Percentiles rank a stretch among this genome's conserved stretches.
phyloP scores from a whole-genome alignment of 306 rosid species.

The Macrotyloma uniflorum region DNA sequence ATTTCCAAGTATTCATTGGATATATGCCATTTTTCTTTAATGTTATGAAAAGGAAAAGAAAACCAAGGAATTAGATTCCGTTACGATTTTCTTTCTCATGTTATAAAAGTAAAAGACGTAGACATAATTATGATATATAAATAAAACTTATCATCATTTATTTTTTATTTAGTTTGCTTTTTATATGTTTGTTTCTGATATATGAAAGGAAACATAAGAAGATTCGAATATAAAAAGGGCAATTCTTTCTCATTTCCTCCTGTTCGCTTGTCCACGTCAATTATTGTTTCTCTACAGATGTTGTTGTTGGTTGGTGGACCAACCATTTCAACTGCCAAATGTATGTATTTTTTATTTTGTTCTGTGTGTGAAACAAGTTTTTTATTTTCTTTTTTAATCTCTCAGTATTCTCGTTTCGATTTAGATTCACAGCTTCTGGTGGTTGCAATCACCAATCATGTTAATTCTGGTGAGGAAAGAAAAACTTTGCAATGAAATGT shows the following conservation, averaged over 20 bases:
- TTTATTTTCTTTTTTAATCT: background rate
- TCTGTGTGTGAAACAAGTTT: background rate
- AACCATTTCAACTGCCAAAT: background rate
- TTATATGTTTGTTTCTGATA: background rate
- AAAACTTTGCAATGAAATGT: background rate
- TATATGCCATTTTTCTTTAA: background rate
- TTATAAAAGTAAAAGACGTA: background rate
- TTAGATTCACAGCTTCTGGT: background rate
- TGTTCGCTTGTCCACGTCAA: background rate
- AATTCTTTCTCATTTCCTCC: background rate
- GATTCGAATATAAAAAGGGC: conserved; percentile 1
- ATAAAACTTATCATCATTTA: background rate
- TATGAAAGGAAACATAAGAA: background rate
- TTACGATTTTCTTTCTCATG: background rate
- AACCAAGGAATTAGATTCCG: background rate
- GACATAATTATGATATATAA: background rate
- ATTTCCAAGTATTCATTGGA: conserved; percentile 1
- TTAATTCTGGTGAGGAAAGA: background rate
- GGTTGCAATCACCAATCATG: background rate
- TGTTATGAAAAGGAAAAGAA: background rate
- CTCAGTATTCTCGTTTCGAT: background rate
- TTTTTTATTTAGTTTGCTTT: background rate
- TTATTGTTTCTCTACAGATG: conserved; percentile 15
- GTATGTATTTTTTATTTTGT: background rate
- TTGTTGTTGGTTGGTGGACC: conserved; percentile 20